Evolutionary conservation across 768 basidiomycete genomes (phyloP).

Genomic region (Hortiboletus flavorubellus): DNA sequence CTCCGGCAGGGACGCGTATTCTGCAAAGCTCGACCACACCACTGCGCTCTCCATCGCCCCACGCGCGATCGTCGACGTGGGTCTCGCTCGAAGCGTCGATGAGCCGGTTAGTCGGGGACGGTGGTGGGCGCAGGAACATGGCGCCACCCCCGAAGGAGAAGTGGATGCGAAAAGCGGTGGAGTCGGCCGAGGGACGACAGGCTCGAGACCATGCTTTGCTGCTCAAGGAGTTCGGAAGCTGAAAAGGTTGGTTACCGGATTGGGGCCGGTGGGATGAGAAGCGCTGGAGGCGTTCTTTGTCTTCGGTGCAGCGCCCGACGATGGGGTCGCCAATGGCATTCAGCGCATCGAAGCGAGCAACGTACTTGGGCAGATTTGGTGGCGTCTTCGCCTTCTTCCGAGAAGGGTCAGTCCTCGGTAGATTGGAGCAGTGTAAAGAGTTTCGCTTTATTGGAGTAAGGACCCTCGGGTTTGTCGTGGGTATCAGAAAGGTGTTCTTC

Average conservation of each 20-base stretch:
- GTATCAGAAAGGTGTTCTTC: constrained; percentile 99
- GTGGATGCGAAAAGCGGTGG: constrained; percentile 51
- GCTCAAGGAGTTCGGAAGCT: no score
- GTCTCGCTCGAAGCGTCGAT: constrained; percentile 69
- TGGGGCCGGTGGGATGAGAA: no score
- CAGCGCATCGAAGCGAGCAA: constrained; percentile 80
- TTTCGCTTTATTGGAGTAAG: constrained; percentile 67
- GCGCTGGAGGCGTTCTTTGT: no score
- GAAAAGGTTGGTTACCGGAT: no score
- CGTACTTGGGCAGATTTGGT: constrained; percentile 97
- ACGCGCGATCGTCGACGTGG: constrained; percentile 58
- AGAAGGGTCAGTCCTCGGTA: constrained; percentile 96
- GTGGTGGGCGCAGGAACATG: constrained; percentile 52
- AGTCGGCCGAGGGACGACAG: no score
- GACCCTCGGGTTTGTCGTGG: constrained; percentile 86
- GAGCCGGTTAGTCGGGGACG: constrained; percentile 59
- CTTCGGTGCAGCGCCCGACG: constrained; percentile 29
- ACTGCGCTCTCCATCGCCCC: constrained; percentile 27
- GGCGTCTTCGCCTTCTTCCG: constrained; percentile 93
- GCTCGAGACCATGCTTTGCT: no score
- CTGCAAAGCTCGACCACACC: constrained; percentile 44
- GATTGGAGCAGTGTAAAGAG: constrained; percentile 67
- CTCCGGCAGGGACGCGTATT: constrained; percentile 28
- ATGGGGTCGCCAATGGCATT: constrained; percentile 88
- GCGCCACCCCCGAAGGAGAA: constrained; percentile 77